Evolutionary conservation across 169 alveolate species (phyloP), one percentile per base, ranked within the genome.

Genomic region (Cystoisospora suis): DNA sequence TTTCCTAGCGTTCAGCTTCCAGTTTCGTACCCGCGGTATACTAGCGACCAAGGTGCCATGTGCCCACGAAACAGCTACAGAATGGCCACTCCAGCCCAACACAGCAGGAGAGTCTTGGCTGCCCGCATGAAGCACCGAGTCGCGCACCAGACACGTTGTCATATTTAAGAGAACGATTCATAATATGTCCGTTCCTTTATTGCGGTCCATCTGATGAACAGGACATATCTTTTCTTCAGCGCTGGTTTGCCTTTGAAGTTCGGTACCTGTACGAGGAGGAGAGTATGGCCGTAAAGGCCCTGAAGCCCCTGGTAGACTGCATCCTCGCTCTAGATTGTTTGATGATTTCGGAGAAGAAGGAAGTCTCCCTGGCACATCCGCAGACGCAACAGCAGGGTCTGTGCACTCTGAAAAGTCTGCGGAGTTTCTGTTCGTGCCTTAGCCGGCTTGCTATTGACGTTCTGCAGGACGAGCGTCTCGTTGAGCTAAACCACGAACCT

Each of bases 231-330:
- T 72, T 72, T 27, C 83, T 72, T 40, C 83, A 72, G 56, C 29
- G 83, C 56, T 72, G 83, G 83, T 72, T 72, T 53, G 83, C 83
- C 38, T 72, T 72, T 17, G 83, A 72, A 56, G 53, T 72, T 36
- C 83, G 83, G 34, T 72, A 72, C 56, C 83, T 72, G 12, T 72
- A 72, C 53, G 83, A 72, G 83, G 32, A 29, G 53, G 83, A 72
- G 45, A 1, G 23, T 9, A 40, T 40, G 4, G 38, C 83, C 32
- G 20, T 72, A 34, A 46, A 56, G 23, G 83, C 83, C 9, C 56
- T 72, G 83, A 72, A 72, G 56, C 83, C 83, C 12, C 32, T 72
- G 23, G 53, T 40, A 9, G 83, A 72, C 58, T 72, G 83, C 56
- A 72, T 72, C 32, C 27, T 72, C 42, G 17, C 83, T 0, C 56